Evolutionary conservation across 2,329 filamentous ascomycete species (phyloP).

Genomic region (Fusarium burgessii): DNA sequence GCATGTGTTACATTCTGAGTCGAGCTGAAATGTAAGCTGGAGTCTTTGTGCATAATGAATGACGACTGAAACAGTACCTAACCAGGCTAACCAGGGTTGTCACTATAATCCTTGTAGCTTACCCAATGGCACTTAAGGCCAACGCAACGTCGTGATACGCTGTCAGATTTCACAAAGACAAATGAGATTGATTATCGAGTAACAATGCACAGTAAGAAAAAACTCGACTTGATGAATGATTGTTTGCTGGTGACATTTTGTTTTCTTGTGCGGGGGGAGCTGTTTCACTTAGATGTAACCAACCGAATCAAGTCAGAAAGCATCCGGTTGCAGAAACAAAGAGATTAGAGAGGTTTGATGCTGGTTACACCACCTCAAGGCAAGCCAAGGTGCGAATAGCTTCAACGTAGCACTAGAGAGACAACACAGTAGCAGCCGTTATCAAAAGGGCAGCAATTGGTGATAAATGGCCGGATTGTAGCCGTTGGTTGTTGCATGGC

Average conservation of each 20-base stretch:
- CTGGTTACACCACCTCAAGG: conserved; percentile 24
- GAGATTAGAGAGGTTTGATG: neutral
- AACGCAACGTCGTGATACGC: conserved; percentile 30
- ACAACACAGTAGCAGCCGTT: conserved; percentile 12
- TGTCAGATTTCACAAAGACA: conserved; percentile 4
- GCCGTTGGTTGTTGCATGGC: conserved; percentile 31
- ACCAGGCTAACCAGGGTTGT: neutral
- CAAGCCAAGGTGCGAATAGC: conserved; percentile 20
- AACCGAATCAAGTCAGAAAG: neutral
- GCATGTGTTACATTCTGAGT: neutral
- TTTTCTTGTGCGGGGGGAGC: conserved; percentile 13
- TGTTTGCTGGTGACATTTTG: conserved; percentile 14
- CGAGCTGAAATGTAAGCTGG: neutral
- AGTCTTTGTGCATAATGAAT: neutral
- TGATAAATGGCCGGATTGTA: conserved; percentile 34
- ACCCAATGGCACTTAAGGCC: neutral
- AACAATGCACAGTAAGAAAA: conserved; percentile 6
- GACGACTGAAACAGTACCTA: neutral
- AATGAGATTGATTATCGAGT: conserved; percentile 15
- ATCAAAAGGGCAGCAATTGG: conserved; percentile 17
- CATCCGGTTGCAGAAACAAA: neutral
- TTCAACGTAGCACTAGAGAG: conserved; percentile 24
- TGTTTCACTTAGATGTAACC: conserved; percentile 28
- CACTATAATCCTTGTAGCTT: neutral
- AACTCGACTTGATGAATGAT: neutral